Conservation (phyloP, 805 yeast species). For the Saturnispora sanitii region DNA sequence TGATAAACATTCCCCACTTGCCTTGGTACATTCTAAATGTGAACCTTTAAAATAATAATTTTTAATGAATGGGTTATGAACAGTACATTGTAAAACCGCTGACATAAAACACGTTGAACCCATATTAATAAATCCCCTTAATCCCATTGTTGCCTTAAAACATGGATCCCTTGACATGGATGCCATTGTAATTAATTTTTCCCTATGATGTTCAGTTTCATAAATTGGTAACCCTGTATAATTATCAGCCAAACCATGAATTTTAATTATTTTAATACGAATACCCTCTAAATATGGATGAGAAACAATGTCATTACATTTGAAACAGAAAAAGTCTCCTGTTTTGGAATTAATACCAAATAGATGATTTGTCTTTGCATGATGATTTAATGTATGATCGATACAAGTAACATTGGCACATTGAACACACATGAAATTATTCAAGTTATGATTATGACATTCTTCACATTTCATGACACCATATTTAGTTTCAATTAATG, state of each 20-base stretch:
- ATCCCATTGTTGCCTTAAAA: conserved; percentile 57
- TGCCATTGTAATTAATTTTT: conserved; percentile 21
- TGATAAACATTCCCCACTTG: conserved; percentile 50
- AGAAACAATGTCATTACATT: conserved; percentile 63
- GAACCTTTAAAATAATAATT: conserved; percentile 67
- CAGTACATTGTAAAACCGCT: conserved; percentile 75
- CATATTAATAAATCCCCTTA: conserved; percentile 83
- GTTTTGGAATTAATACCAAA: conserved; percentile 53
- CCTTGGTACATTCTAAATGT: conserved; percentile 47
- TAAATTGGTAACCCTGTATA: conserved; percentile 27
- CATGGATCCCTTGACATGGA: conserved; percentile 34
- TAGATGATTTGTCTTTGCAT: conserved; percentile 38
- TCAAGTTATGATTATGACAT: conserved; percentile 27
- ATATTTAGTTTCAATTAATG: conserved; percentile 33
- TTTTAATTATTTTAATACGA: conserved; percentile 27
- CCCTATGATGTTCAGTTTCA: conserved; percentile 20
- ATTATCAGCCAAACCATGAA: conserved; percentile 13
- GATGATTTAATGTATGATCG: conserved; percentile 41
- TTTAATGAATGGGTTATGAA: conserved; percentile 84
- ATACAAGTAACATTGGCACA: conserved; percentile 73
- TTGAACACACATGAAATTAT: conserved; percentile 55
- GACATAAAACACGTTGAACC: conserved; percentile 98
- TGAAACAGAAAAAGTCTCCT: conserved; percentile 69
- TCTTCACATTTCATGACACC: conserved; percentile 41
- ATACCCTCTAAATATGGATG: conserved; percentile 49